Conservation (phyloP, 176 grass and related monocot genomes). For the Poa annua region DNA sequence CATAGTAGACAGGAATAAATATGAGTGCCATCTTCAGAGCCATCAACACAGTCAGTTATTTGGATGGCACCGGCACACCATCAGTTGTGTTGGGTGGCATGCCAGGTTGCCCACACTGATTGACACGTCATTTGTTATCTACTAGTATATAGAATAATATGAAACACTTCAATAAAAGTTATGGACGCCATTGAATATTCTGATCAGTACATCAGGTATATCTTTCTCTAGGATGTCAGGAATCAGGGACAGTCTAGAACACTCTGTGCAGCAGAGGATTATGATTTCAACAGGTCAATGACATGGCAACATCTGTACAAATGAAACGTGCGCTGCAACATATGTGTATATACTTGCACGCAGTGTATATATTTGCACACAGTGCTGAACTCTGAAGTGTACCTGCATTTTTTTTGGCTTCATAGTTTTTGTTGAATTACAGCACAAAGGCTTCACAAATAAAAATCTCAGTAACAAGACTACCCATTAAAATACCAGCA, state of each 20-base stretch:
- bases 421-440: not conserved
- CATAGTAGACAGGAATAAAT: not conserved
- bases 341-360: not conserved
- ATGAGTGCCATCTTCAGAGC: not conserved
- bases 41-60: not conserved
- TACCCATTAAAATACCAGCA: not conserved
- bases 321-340: not conserved
- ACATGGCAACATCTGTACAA: too few relatives aligned
- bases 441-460: not conserved
- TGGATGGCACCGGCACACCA: not conserved
- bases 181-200: not conserved
- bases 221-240: not conserved
- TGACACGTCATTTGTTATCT: not conserved
- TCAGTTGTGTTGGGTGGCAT: not conserved
- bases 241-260: not conserved
- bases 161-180: not conserved
- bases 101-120: constrained; percentile 2
- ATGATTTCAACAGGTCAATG: not conserved
- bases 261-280: not conserved
- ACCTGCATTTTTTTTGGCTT: too few relatives aligned
- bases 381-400: not conserved
- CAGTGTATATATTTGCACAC: too few relatives aligned
- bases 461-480: not conserved
- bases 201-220: not conserved
- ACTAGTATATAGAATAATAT: not conserved